These are phyloP conservation scores for Fraxinus quadrangulata DNA, from an alignment of 257 asterid species.

Conservation along the genomic window DNA sequence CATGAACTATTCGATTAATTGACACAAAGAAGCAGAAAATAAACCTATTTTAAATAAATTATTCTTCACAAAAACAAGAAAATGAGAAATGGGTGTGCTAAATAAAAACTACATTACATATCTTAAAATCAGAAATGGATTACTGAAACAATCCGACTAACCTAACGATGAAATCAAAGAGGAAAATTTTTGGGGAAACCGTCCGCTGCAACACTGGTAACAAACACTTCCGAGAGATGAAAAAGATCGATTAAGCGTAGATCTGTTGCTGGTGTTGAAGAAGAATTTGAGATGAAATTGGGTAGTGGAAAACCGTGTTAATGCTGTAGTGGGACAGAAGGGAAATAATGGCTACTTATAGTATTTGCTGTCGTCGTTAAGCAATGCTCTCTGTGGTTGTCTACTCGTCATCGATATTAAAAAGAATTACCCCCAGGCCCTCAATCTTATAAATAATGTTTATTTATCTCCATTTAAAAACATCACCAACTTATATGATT, in stretches of 20 bases:
- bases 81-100: not conserved
- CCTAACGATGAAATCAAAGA: slow-evolving; percentile 20
- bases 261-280: not conserved
- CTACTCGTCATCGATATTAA: too few relatives aligned
- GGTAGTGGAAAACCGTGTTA: slow-evolving; percentile 1
- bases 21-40: slow-evolving; percentile 19
- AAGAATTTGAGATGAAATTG: not conserved
- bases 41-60: not conserved
- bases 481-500: too few relatives aligned
- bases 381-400: too few relatives aligned
- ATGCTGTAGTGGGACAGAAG: not conserved
- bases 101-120: not conserved
- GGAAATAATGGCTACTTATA: not conserved
- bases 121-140: not conserved
- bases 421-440: too few relatives aligned
- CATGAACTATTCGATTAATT: slow-evolving; percentile 29
- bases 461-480: too few relatives aligned
- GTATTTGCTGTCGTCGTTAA: not conserved
- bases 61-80: not conserved
- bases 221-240: not conserved
- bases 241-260: not conserved
- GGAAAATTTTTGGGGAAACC: not conserved
- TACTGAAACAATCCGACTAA: not conserved
- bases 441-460: too few relatives aligned
- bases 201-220: not conserved